Percentiles rank a stretch among this genome's conserved stretches.
These are phyloP conservation scores for Iris pallida DNA, from an alignment of 116 monocot genomes.

Conservation along the genomic window DNA sequence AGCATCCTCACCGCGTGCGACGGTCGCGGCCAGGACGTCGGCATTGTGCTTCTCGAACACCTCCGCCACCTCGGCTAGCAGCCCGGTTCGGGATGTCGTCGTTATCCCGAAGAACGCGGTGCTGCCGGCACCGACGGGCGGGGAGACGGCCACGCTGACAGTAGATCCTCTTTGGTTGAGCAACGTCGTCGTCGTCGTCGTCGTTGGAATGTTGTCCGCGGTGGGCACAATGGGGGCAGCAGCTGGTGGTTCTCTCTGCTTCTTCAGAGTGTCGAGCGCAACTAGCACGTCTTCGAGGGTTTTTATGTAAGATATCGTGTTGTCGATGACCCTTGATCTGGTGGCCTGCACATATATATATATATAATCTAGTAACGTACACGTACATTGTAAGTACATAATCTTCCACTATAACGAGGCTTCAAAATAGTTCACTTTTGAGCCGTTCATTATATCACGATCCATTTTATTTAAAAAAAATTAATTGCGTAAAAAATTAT, in stretches of 20 bases:
- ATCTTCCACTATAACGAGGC: too few species aligned
- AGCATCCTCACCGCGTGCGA: neutral
- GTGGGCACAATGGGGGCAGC: neutral
- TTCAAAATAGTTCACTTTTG: too few species aligned
- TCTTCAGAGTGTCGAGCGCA: slow-evolving; percentile 26
- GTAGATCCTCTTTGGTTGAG: neutral
- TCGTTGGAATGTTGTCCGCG: too few species aligned
- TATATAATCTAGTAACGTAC: too few species aligned
- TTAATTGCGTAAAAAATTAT: neutral
- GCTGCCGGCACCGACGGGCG: neutral
- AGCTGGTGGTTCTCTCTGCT: neutral
- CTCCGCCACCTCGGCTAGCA: slow-evolving; percentile 16
- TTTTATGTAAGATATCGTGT: slow-evolving; percentile 42
- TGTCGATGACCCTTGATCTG: slow-evolving; percentile 43
- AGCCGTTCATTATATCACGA: too few species aligned
- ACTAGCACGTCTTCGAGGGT: slow-evolving; percentile 27
- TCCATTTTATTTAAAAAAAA: too few species aligned
- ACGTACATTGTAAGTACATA: too few species aligned
- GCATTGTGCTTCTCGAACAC: slow-evolving; percentile 42
- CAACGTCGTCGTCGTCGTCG: neutral
- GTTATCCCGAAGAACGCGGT: slow-evolving; percentile 33
- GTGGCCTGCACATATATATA: slow-evolving; percentile 34
- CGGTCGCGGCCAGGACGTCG: slow-evolving; percentile 28
- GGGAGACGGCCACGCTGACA: slow-evolving; percentile 11
- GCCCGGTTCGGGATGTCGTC: slow-evolving; percentile 10